phyloP scores from a whole-genome alignment of 768 basidiomycete genomes.

The Amanita fuliginea region DNA sequence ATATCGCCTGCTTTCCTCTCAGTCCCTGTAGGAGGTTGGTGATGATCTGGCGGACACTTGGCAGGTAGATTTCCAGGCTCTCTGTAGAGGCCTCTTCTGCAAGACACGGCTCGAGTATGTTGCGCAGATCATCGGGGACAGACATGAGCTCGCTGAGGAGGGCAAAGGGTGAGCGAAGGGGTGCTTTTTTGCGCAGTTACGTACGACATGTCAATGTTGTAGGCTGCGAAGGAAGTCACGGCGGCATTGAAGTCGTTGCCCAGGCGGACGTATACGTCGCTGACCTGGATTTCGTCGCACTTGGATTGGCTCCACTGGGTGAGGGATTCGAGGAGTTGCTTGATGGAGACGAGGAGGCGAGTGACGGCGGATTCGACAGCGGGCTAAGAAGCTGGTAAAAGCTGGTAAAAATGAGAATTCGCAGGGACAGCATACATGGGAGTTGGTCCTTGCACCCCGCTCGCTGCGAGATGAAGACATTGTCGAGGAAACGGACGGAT shows the following conservation, averaged over 20 bases:
- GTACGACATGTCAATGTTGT: slow-evolving; percentile 86
- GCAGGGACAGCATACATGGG: slow-evolving; percentile 3
- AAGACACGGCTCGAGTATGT: slow-evolving; percentile 82
- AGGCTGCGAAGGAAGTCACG: slow-evolving; percentile 76
- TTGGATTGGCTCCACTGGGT: slow-evolving; percentile 73
- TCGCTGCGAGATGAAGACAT: slow-evolving; percentile 1
- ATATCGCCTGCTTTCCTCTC: slow-evolving; percentile 84
- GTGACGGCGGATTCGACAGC: slow-evolving; percentile 89
- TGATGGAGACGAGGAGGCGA: slow-evolving; percentile 86
- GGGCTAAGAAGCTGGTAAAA: slow-evolving; percentile 30
- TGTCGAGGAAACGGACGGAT: slow-evolving; percentile 3
- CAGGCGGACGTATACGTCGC: slow-evolving; percentile 92
- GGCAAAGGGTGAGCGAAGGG: slow-evolving; percentile 1
- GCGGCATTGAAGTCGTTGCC: slow-evolving; percentile 97
- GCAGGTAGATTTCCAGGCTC: slow-evolving; percentile 83
- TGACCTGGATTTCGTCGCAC: slow-evolving; percentile 72
- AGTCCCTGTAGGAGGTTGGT: slow-evolving; percentile 88
- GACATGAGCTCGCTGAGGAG: slow-evolving; percentile 64
- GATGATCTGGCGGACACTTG: slow-evolving; percentile 85
- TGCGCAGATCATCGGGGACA: slow-evolving; percentile 84
- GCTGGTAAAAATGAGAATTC: slow-evolving; percentile 1
- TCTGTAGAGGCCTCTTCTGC: slow-evolving; percentile 82
- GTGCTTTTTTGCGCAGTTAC: slow-evolving; percentile 18
- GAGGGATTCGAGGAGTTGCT: slow-evolving; percentile 84
- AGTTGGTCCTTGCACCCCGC: slow-evolving; percentile 3